Percentiles rank a stretch among this genome's conserved stretches.
These are phyloP conservation scores for Cladosporium austrohemisphaericum DNA, from an alignment of 2,329 filamentous ascomycete genomes.

Conservation along the genomic window DNA sequence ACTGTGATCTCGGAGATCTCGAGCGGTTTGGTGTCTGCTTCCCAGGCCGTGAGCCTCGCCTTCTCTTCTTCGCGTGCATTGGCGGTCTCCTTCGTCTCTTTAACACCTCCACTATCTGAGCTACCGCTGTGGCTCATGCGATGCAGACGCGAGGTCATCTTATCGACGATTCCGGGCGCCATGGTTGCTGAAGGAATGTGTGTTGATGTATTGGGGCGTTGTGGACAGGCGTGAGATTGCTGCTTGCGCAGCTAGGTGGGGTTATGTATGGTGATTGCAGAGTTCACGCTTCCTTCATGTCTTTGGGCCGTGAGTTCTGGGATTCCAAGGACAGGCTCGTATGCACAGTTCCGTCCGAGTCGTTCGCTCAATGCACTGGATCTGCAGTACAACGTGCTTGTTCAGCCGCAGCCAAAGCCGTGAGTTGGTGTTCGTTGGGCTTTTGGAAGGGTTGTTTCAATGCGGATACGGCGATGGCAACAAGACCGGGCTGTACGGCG, in stretches of 20 bases:
- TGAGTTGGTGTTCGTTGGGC: background rate
- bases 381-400: constrained; percentile 3
- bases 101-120: constrained; percentile 13
- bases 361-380: constrained; percentile 7
- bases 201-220: constrained; percentile 1
- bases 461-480: background rate
- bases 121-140: constrained; percentile 32
- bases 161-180: constrained; percentile 32
- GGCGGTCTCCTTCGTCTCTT: constrained; percentile 19
- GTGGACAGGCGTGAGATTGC: background rate
- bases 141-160: constrained; percentile 35
- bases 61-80: constrained; percentile 46
- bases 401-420: constrained; percentile 12
- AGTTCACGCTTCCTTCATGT: constrained; percentile 10
- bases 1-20: constrained; percentile 41
- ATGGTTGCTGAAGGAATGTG: constrained; percentile 19
- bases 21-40: constrained; percentile 42
- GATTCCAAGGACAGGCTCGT: background rate
- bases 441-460: background rate
- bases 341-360: background rate
- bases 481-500: background rate
- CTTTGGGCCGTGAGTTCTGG: background rate
- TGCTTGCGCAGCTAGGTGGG: background rate
- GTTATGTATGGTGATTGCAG: background rate
- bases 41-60: constrained; percentile 44